Evolutionary conservation across 140 eudicot genomes (phyloP).

Genomic region (Cichorium intybus): DNA sequence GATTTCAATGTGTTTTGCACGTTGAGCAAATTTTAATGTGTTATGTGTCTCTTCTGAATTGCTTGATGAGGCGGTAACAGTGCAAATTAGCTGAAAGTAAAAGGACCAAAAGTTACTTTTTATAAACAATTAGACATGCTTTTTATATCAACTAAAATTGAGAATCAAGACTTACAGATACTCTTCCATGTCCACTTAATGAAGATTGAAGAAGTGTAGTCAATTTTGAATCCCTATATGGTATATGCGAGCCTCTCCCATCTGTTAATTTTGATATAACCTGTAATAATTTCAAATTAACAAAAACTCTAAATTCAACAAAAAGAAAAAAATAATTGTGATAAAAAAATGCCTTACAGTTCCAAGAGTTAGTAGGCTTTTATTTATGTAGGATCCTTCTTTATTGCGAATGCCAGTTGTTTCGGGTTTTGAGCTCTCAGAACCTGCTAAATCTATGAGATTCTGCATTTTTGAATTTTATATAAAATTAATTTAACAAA

Average conservation of each 20-base stretch:
- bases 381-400: constrained; percentile 93
- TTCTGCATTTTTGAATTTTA: constrained; percentile 65
- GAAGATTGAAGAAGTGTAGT: constrained; percentile 93
- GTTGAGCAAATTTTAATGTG: constrained; percentile 92
- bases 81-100: constrained; percentile 73
- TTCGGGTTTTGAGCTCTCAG: constrained; percentile 96
- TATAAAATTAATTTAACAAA: background rate
- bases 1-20: constrained; percentile 91
- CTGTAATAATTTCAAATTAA: constrained; percentile 34
- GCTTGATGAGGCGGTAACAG: constrained; percentile 89
- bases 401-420: constrained; percentile 80
- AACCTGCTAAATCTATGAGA: constrained; percentile 97
- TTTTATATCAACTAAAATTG: background rate
- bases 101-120: background rate
- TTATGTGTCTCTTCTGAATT: constrained; percentile 92
- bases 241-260: constrained; percentile 73
- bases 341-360: constrained; percentile 70
- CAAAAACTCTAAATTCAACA: background rate
- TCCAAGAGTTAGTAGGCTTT: constrained; percentile 96
- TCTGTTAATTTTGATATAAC: constrained; percentile 88
- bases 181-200: constrained; percentile 93
- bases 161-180: constrained; percentile 63
- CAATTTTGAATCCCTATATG: constrained; percentile 85
- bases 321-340: background rate
- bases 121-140: background rate